Percentiles rank a stretch among this genome's conserved stretches.
These are phyloP conservation scores for Pichiaceae sp. DNA, from an alignment of 1,139 yeast species.

Conservation along the genomic window DNA sequence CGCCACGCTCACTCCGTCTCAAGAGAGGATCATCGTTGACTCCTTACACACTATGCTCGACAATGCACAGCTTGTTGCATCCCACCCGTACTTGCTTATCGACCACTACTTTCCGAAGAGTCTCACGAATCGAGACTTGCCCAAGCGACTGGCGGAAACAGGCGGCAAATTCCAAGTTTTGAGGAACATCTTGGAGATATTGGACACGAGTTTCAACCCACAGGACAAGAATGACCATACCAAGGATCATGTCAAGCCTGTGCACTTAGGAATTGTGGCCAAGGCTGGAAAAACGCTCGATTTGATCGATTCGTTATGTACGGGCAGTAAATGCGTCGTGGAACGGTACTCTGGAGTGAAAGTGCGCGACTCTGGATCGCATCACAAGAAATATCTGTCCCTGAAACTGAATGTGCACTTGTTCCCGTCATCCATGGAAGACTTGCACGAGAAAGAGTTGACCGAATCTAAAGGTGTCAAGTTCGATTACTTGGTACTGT, in stretches of 20 bases:
- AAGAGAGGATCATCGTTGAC: conserved; percentile 54
- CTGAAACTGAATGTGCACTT: conserved; percentile 30
- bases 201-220: conserved; percentile 17
- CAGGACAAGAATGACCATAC: conserved; percentile 11
- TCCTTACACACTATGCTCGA: conserved; percentile 64
- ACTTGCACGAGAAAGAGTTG: conserved; percentile 22
- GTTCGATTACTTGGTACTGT: conserved; percentile 45
- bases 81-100: conserved; percentile 83
- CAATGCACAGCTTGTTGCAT: conserved; percentile 71
- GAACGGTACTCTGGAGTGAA: conserved; percentile 59
- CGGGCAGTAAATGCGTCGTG: conserved; percentile 61
- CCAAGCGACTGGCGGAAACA: conserved; percentile 64
- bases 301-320: conserved; percentile 64
- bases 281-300: conserved; percentile 63
- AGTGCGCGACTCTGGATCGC: conserved; percentile 22
- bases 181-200: conserved; percentile 45
- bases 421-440: conserved; percentile 39
- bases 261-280: conserved; percentile 43
- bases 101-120: conserved; percentile 84
- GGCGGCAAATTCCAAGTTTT: conserved; percentile 80
- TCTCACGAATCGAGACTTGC: conserved; percentile 67
- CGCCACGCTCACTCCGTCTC: conserved; percentile 6
- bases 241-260: conserved; percentile 3
- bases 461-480: conserved; percentile 9
- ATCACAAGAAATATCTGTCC: conserved; percentile 28